phyloP scores from a whole-genome alignment of 805 yeast species.

The Myxozyma udenii region DNA sequence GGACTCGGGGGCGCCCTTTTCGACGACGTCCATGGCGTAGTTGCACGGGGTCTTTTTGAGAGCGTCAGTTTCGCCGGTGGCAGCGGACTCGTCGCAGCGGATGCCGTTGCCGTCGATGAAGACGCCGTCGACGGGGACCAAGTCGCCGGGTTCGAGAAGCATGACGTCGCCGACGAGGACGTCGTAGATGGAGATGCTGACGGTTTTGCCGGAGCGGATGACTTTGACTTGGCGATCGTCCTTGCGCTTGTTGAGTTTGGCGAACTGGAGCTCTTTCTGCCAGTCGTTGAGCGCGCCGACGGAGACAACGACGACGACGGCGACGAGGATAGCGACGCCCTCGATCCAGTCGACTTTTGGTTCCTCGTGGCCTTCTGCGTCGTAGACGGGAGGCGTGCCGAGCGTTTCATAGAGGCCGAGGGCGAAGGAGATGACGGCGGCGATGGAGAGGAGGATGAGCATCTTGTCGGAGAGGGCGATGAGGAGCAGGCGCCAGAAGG shows the following conservation, averaged over 20 bases:
- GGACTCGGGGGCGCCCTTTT: slow-evolving; percentile 34
- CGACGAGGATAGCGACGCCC: slow-evolving; percentile 95
- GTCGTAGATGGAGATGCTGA: slow-evolving; percentile 66
- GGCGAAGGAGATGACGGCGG: slow-evolving; percentile 85
- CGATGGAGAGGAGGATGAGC: slow-evolving; percentile 72
- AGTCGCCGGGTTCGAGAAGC: slow-evolving; percentile 86
- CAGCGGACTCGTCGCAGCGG: slow-evolving; percentile 86
- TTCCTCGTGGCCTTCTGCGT: slow-evolving; percentile 67
- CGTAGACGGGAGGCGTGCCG: slow-evolving; percentile 75
- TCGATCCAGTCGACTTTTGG: slow-evolving; percentile 95
- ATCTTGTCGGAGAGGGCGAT: slow-evolving; percentile 91
- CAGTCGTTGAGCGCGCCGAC: slow-evolving; percentile 97
- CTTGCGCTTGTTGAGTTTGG: slow-evolving; percentile 80
- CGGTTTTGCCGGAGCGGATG: slow-evolving; percentile 66
- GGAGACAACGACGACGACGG: slow-evolving; percentile 81
- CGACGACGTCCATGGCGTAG: slow-evolving; percentile 39
- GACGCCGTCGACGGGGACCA: slow-evolving; percentile 84
- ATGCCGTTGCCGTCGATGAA: slow-evolving; percentile 64
- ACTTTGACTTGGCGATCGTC: slow-evolving; percentile 79
- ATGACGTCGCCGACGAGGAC: slow-evolving; percentile 84
- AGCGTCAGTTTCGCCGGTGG: slow-evolving; percentile 92
- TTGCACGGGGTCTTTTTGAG: slow-evolving; percentile 63
- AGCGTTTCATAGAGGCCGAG: slow-evolving; percentile 89
- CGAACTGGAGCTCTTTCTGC: slow-evolving; percentile 92
- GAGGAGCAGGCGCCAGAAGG: slow-evolving; percentile 64